phyloP scores from a whole-genome alignment of 2,329 filamentous ascomycete species.

The Knufia petricola region DNA sequence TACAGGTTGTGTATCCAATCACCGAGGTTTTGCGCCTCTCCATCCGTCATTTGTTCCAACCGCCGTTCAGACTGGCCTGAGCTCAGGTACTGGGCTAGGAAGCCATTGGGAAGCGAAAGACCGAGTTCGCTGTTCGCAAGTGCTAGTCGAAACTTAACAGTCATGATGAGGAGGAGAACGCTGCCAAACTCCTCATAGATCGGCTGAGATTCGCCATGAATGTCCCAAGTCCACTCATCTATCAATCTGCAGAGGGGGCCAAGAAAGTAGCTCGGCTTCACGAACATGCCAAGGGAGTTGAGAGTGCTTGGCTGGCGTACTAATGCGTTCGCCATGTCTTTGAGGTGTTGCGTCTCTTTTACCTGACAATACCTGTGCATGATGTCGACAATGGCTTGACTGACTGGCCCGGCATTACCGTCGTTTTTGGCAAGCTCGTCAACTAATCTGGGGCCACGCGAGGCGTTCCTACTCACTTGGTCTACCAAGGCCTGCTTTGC shows the following conservation, averaged over 20 bases:
- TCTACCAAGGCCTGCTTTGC: constrained; percentile 67
- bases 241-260: constrained; percentile 49
- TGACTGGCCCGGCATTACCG: constrained; percentile 80
- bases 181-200: constrained; percentile 58
- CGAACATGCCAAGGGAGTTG: constrained; percentile 52
- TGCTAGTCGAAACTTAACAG: constrained; percentile 49
- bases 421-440: constrained; percentile 81
- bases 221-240: constrained; percentile 56
- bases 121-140: constrained; percentile 45
- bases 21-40: constrained; percentile 47
- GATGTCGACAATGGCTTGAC: constrained; percentile 65
- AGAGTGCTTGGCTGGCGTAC: constrained; percentile 46
- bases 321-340: constrained; percentile 49
- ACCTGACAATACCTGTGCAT: constrained; percentile 48
- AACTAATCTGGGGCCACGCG: constrained; percentile 65
- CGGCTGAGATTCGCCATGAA: constrained; percentile 55
- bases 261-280: constrained; percentile 47
- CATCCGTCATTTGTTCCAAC: constrained; percentile 43
- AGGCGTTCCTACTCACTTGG: constrained; percentile 67
- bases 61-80: constrained; percentile 38
- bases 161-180: constrained; percentile 49
- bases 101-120: constrained; percentile 41
- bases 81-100: constrained; percentile 46
- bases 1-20: constrained; percentile 54
- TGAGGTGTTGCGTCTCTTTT: constrained; percentile 52